Percentiles rank a stretch among this genome's conserved stretches.
Evolutionary conservation across 345 rosid species (phyloP).

Genomic region (Barbarea vulgaris): DNA sequence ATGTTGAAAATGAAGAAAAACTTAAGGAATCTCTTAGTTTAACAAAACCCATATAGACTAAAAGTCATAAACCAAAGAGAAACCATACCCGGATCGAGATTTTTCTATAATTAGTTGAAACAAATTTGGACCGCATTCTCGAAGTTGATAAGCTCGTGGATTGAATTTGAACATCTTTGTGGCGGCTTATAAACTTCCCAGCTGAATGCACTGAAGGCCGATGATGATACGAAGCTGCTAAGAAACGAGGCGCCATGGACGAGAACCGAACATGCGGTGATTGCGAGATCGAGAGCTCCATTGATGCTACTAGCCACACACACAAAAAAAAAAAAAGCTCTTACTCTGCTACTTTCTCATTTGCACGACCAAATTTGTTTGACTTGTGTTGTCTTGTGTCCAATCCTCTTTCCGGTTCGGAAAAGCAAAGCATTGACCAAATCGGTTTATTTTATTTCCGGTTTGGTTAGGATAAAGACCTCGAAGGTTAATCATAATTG

Average conservation of each 20-base stretch:
- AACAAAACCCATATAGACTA: not conserved
- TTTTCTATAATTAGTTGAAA: conserved; percentile 33
- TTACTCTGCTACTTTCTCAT: conserved; percentile 24
- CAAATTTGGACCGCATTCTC: conserved; percentile 37
- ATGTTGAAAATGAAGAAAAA: not conserved
- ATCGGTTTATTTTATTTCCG: not conserved
- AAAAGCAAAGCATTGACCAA: not conserved
- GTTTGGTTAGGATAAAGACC: not conserved
- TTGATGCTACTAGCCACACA: conserved; percentile 43
- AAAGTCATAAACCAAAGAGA: conserved; percentile 6
- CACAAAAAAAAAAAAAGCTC: conserved; percentile 32
- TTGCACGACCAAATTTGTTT: not conserved
- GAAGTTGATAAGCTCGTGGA: conserved; percentile 39
- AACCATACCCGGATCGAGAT: conserved; percentile 38
- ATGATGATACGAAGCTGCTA: conserved; percentile 30
- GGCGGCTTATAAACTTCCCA: conserved; percentile 6
- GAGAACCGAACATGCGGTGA: conserved; percentile 31
- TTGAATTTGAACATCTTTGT: conserved; percentile 15
- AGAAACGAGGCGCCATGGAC: conserved; percentile 21
- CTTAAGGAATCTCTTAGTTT: not conserved
- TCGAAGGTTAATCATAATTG: not conserved
- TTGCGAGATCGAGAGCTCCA: conserved; percentile 44
- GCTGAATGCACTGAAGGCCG: conserved; percentile 25
- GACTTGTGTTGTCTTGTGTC: conserved; percentile 2
- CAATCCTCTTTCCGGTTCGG: conserved; percentile 21